These are phyloP conservation scores for Ustilago hordei DNA, from an alignment of 1,284 basidiomycete genomes.

Conservation along the genomic window DNA sequence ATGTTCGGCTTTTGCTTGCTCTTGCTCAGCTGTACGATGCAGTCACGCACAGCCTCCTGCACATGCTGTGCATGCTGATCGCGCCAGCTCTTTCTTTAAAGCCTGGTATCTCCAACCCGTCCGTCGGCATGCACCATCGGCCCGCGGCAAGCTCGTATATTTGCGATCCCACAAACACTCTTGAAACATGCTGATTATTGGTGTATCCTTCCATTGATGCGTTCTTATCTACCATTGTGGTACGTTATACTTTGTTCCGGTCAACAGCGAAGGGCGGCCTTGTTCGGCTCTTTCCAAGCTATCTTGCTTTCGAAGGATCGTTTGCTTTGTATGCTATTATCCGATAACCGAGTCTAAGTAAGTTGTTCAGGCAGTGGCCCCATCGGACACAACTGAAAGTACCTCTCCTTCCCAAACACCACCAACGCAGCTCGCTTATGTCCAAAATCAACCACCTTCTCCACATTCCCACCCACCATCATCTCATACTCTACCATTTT, in stretches of 20 bases:
- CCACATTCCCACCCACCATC: slow-evolving; percentile 66
- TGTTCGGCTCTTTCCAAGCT: neutral
- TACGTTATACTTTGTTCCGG: neutral
- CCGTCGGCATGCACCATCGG: neutral
- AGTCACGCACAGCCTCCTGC: neutral
- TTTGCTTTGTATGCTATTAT: neutral
- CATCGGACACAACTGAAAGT: slow-evolving; percentile 66
- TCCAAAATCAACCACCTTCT: slow-evolving; percentile 62
- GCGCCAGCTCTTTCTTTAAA: neutral
- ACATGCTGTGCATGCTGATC: neutral
- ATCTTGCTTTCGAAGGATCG: neutral
- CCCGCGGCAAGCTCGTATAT: slow-evolving; percentile 2
- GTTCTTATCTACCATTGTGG: neutral
- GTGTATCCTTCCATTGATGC: neutral
- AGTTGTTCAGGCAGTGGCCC: slow-evolving; percentile 42
- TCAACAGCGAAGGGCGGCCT: neutral
- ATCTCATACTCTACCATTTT: slow-evolving; percentile 67
- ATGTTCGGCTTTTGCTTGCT: neutral
- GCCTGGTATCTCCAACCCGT: neutral
- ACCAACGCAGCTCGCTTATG: slow-evolving; percentile 67
- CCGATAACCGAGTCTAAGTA: slow-evolving; percentile 4
- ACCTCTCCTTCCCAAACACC: slow-evolving; percentile 57
- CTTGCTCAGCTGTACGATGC: neutral
- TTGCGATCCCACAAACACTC: neutral
- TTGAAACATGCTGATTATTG: neutral